Evolutionary conservation across 495 filamentous ascomycete species (phyloP), one percentile per base, ranked within the genome.

Genomic region (Mytilinidion resinicola): DNA sequence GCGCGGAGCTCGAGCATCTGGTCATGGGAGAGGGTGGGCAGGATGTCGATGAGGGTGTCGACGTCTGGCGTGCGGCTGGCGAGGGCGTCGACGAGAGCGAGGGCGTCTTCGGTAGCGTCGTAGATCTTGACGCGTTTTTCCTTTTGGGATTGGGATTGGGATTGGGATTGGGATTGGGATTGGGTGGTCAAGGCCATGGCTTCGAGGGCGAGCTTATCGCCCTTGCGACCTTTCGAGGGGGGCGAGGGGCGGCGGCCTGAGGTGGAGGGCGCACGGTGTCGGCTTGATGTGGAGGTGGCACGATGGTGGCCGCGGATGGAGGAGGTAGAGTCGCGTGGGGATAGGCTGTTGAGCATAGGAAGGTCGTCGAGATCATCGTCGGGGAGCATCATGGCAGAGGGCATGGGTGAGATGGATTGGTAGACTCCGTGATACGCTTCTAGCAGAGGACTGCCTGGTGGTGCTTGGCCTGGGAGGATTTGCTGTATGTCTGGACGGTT

Each of bases 391-490:
- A 85, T 74, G 0, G 92, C 88, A 0, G 88, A 90, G 0, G 91
- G 91, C 89, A 96, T 93, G 1, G 93, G 92, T 1, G 91, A 95
- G 63, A 96, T 89, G 51, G 87, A 88, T 71, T 98, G 93, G 67
- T 95, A 98, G 1, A 91, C 96, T 7, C 93, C 93, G 57, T 85
- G 85, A 73, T 98, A 98, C 1, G 93, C 86, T 72, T 96, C 93
- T 11, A 96, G 80, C 15, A 96, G 77, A 0, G 93, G 93, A 56
- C 88, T 93, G 9, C 85, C 81, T 1, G 89, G 88, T 9, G 67
- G 67, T 37, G 87, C 80, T 41, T 71, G 70, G 46, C 73, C 76
- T 1, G 55, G 55, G 36, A 65, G 54, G 17, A 70, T 60, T 15
- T 51, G 55, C 11, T 67, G 44, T 5, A 70, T 57, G 47, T 70